These are phyloP conservation scores for Mortierella sp. DNA, from an alignment of 371 early-diverging fungal genomes.

Conservation along the genomic window DNA sequence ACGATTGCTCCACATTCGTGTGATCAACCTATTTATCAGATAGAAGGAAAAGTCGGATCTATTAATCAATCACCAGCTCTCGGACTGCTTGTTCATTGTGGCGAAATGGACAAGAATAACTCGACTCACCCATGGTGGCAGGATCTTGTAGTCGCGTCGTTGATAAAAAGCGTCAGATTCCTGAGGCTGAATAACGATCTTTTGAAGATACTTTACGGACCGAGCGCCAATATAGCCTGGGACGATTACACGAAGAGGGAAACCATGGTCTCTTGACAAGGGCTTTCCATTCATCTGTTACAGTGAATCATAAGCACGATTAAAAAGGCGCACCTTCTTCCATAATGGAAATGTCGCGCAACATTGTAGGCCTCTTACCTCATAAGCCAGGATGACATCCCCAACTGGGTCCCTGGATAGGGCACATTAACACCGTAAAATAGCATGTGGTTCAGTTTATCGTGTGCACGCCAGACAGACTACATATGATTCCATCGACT, in stretches of 20 bases:
- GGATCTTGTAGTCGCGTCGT: slow-evolving; percentile 83
- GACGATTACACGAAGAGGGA: slow-evolving; percentile 85
- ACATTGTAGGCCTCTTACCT: slow-evolving; percentile 53
- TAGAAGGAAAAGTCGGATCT: background rate
- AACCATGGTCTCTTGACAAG: slow-evolving; percentile 83
- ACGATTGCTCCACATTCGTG: slow-evolving; percentile 57
- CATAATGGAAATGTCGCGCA: background rate
- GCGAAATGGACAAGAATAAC: too few species aligned
- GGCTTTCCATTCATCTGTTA: slow-evolving; percentile 83
- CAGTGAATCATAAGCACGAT: too few species aligned
- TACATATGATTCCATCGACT: too few species aligned
- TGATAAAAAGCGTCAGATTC: slow-evolving; percentile 82
- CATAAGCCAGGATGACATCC: slow-evolving; percentile 84
- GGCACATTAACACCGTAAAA: background rate
- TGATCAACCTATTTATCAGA: slow-evolving; percentile 10
- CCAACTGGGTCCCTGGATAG: slow-evolving; percentile 76
- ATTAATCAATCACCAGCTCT: too few species aligned
- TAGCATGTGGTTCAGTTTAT: too few species aligned
- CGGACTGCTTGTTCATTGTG: too few species aligned
- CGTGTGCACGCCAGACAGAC: too few species aligned
- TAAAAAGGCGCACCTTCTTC: background rate
- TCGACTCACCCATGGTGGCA: slow-evolving; percentile 69
- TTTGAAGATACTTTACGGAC: slow-evolving; percentile 81
- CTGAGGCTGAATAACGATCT: slow-evolving; percentile 63
- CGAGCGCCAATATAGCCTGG: slow-evolving; percentile 93